Evolutionary conservation across 176 grass and related monocot genomes (phyloP).

Genomic region (Eragrostis curvula): DNA sequence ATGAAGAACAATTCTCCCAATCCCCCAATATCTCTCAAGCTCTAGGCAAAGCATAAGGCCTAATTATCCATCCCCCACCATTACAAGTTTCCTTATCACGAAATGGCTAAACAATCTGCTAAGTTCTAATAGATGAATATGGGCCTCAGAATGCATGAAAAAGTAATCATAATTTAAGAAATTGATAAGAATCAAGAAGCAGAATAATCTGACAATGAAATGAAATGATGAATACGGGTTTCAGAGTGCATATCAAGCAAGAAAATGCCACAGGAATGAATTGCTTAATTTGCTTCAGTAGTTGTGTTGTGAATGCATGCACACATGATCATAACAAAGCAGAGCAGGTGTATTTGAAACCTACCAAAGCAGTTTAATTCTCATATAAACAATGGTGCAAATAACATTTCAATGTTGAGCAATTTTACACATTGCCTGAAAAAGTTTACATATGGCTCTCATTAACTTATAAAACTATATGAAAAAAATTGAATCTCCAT

Average conservation of each 20-base stretch:
- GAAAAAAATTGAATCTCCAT: background rate
- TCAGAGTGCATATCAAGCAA: too few relatives aligned
- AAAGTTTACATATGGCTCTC: background rate
- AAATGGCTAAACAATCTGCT: background rate
- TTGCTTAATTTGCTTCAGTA: background rate
- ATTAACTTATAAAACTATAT: background rate
- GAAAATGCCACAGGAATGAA: background rate
- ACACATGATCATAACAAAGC: background rate
- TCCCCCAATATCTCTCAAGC: too few relatives aligned
- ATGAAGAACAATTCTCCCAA: too few relatives aligned
- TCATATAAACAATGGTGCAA: background rate
- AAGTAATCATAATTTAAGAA: background rate
- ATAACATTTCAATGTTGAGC: constrained; percentile 1
- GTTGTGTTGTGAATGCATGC: background rate
- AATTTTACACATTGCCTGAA: too few relatives aligned
- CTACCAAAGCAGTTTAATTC: background rate
- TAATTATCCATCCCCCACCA: too few relatives aligned
- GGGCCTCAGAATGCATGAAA: background rate
- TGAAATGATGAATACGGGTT: too few relatives aligned
- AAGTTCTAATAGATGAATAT: background rate
- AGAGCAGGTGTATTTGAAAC: background rate
- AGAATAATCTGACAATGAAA: background rate
- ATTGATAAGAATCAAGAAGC: background rate
- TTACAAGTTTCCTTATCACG: too few relatives aligned
- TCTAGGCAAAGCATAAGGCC: too few relatives aligned